Conservation (phyloP, 75 land plant species). For the Ceratopteris richardii region DNA sequence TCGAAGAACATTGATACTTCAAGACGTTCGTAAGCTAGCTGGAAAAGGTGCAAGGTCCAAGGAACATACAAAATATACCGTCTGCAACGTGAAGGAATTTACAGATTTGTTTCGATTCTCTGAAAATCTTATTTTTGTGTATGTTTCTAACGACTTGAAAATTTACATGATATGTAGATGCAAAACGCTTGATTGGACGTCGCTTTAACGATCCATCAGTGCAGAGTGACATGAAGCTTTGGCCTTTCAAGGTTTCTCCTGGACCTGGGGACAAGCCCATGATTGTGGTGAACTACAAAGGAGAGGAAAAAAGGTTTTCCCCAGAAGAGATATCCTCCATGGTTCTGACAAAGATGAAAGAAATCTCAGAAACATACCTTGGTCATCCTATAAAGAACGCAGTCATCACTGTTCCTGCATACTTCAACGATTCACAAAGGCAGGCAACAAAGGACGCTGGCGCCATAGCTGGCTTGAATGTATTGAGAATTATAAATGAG, state of each 20-base stretch:
- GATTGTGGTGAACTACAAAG: slow-evolving; percentile 47
- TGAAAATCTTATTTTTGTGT: too few relatives aligned
- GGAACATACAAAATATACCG: too few relatives aligned
- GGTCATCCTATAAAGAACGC: slow-evolving; percentile 60
- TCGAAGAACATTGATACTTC: too few relatives aligned
- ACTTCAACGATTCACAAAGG: too few relatives aligned
- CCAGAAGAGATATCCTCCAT: slow-evolving; percentile 73
- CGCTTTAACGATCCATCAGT: slow-evolving; percentile 47
- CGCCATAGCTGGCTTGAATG: slow-evolving; percentile 46
- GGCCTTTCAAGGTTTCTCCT: slow-evolving; percentile 55
- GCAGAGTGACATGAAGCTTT: slow-evolving; percentile 55
- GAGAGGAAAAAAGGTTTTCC: slow-evolving; percentile 54
- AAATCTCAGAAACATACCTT: slow-evolving; percentile 56
- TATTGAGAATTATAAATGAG: slow-evolving; percentile 46
- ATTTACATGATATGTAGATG: slow-evolving; percentile 25
- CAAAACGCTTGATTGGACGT: slow-evolving; percentile 64
- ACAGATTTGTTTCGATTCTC: too few relatives aligned
- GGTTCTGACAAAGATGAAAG: slow-evolving; percentile 57
- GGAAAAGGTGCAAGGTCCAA: too few relatives aligned
- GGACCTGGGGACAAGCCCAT: slow-evolving; percentile 64
- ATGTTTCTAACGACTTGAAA: background rate
- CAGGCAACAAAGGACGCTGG: slow-evolving; percentile 73
- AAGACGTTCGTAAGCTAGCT: too few relatives aligned
- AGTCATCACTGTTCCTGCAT: slow-evolving; percentile 62
- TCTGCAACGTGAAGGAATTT: too few relatives aligned